A percentile compares a stretch with the other conserved stretches of the same genome.
Evolutionary conservation across 306 rosid genomes (phyloP).

Genomic region (Medicago lupulina): DNA sequence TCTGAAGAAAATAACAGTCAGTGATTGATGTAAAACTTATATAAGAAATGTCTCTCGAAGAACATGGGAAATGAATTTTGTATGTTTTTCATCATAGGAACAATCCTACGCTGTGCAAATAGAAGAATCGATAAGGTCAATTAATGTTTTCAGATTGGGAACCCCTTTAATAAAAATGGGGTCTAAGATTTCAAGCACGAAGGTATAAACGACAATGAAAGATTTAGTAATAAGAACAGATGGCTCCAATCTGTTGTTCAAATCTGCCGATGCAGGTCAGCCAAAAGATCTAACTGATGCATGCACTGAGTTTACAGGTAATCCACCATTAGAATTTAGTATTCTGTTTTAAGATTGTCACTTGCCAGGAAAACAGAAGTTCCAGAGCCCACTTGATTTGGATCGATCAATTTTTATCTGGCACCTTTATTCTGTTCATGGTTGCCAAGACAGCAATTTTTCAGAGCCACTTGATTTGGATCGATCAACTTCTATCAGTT

Average conservation of each 20-base stretch:
- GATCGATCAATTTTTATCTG: slow-evolving; percentile 24
- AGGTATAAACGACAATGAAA: slow-evolving; percentile 56
- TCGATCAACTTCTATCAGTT: slow-evolving; percentile 30
- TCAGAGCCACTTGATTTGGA: slow-evolving; percentile 38
- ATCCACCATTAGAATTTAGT: slow-evolving; percentile 26
- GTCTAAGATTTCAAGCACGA: slow-evolving; percentile 50
- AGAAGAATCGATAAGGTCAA: slow-evolving; percentile 57
- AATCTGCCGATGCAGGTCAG: slow-evolving; percentile 44
- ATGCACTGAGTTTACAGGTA: slow-evolving; percentile 18
- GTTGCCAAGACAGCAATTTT: slow-evolving; percentile 24
- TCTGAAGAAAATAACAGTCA: slow-evolving; percentile 45
- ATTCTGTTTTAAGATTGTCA: slow-evolving; percentile 37
- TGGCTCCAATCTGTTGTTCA: slow-evolving; percentile 45
- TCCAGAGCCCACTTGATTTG: slow-evolving; percentile 35
- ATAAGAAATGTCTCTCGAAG: slow-evolving; percentile 45
- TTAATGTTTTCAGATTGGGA: slow-evolving; percentile 50
- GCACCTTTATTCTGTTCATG: slow-evolving; percentile 38
- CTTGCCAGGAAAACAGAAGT: slow-evolving; percentile 28
- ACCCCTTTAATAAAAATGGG: slow-evolving; percentile 66
- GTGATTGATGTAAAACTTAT: slow-evolving; percentile 49
- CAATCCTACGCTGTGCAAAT: slow-evolving; percentile 84
- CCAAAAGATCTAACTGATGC: slow-evolving; percentile 41
- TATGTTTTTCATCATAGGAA: slow-evolving; percentile 65
- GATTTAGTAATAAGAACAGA: slow-evolving; percentile 46
- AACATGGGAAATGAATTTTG: slow-evolving; percentile 59